These are phyloP conservation scores for Urtica urens DNA, from an alignment of 306 rosid genomes.

Conservation along the genomic window DNA sequence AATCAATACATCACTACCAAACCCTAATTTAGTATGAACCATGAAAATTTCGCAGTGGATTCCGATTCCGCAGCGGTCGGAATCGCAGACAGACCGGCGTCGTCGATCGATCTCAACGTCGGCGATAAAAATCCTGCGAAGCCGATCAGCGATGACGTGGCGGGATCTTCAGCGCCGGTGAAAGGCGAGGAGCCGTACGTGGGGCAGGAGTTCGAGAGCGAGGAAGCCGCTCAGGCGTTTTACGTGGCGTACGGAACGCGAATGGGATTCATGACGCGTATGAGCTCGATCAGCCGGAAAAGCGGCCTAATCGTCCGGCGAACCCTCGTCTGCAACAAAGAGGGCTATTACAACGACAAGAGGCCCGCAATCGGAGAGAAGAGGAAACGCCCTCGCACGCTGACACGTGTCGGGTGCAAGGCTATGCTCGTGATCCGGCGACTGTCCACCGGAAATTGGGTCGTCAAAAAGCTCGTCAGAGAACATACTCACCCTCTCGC, in stretches of 20 bases:
- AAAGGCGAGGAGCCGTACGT: slow-evolving; percentile 22
- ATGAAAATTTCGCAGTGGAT: slow-evolving; percentile 14
- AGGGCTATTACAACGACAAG: slow-evolving; percentile 29
- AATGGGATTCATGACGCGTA: slow-evolving; percentile 17
- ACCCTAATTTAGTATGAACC: no score
- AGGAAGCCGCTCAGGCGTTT: slow-evolving; percentile 23
- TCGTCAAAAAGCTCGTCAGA: slow-evolving; percentile 22
- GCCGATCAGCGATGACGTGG: slow-evolving; percentile 14
- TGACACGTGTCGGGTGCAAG: slow-evolving; percentile 29
- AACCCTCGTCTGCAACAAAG: slow-evolving; percentile 33
- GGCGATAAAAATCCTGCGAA: slow-evolving; percentile 1
- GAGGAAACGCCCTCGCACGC: slow-evolving; percentile 15
- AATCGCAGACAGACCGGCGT: slow-evolving; percentile 8
- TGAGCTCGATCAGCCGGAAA: background rate
- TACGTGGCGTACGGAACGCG: slow-evolving; percentile 20
- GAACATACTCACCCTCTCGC: slow-evolving; percentile 27
- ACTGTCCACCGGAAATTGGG: slow-evolving; percentile 22
- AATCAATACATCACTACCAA: background rate
- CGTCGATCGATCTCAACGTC: slow-evolving; percentile 5
- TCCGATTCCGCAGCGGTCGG: slow-evolving; percentile 9
- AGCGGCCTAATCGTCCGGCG: slow-evolving; percentile 21
- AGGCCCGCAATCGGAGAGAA: slow-evolving; percentile 24
- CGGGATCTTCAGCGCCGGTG: slow-evolving; percentile 4
- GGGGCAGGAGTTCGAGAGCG: slow-evolving; percentile 28
- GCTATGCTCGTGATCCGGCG: slow-evolving; percentile 22